A percentile compares a stretch with the other conserved stretches of the same genome.
These are phyloP conservation scores for Elaeagnus macrophylla DNA, from an alignment of 306 rosid genomes.

Conservation along the genomic window DNA sequence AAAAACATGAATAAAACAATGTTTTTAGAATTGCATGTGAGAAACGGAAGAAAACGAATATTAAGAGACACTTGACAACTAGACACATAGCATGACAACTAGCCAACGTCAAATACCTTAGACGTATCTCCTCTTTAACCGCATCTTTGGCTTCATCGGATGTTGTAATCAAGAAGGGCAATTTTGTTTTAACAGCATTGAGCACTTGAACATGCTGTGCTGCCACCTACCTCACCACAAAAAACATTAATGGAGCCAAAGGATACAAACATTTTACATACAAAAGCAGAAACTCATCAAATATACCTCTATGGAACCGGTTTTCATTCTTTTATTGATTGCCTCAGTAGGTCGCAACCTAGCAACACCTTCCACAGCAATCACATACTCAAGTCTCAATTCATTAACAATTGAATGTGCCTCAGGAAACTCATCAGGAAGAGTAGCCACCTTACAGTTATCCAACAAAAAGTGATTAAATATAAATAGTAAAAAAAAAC, in stretches of 20 bases:
- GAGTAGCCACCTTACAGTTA: constrained; percentile 59
- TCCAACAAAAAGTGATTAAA: neutral
- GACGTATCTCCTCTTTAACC: constrained; percentile 80
- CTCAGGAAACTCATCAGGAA: constrained; percentile 76
- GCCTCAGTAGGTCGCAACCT: constrained; percentile 73
- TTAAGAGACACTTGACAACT: neutral
- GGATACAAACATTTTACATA: neutral
- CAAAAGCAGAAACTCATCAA: neutral
- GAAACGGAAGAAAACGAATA: too few species aligned
- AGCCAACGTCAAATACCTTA: constrained; percentile 42
- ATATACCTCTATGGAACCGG: constrained; percentile 71
- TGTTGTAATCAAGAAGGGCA: constrained; percentile 81
- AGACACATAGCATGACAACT: neutral
- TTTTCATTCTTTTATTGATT: constrained; percentile 71
- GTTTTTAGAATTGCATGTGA: constrained; percentile 3
- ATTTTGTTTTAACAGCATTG: constrained; percentile 63
- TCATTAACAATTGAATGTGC: constrained; percentile 61
- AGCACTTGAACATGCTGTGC: constrained; percentile 69
- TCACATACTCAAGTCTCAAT: constrained; percentile 75
- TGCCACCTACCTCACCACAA: constrained; percentile 47
- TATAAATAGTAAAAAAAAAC: neutral
- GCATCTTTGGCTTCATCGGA: constrained; percentile 72
- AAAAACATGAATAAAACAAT: constrained; percentile 16
- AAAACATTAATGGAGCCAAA: constrained; percentile 1
- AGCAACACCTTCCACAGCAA: constrained; percentile 77